A percentile compares a stretch with the other conserved stretches of the same genome.
These are phyloP conservation scores for Calocybe gambosa DNA, from an alignment of 1,284 basidiomycete species.

Conservation along the genomic window DNA sequence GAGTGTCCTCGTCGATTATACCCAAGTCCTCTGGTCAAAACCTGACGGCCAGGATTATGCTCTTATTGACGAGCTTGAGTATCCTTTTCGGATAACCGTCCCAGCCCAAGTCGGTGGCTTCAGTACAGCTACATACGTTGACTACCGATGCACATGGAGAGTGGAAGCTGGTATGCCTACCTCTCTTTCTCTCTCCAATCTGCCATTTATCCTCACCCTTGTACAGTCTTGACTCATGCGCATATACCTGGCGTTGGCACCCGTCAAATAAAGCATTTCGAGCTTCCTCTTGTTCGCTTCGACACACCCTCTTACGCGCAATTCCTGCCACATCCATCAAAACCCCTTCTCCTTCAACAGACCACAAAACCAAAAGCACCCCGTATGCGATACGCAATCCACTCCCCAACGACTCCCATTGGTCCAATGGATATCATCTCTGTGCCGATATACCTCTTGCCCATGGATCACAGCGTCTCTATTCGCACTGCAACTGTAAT, in stretches of 20 bases:
- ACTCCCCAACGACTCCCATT: slow-evolving; percentile 39
- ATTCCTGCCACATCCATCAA: slow-evolving; percentile 25
- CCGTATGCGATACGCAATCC: slow-evolving; percentile 42
- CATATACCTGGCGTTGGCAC: slow-evolving; percentile 60
- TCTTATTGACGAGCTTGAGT: slow-evolving; percentile 56
- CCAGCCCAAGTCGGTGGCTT: slow-evolving; percentile 60
- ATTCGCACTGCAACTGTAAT: slow-evolving; percentile 49
- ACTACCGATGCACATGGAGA: slow-evolving; percentile 75
- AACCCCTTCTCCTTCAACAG: slow-evolving; percentile 30
- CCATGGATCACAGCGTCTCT: slow-evolving; percentile 39
- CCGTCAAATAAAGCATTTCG: slow-evolving; percentile 60
- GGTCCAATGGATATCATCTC: slow-evolving; percentile 55
- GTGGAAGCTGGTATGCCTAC: slow-evolving; percentile 71
- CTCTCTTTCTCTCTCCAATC: slow-evolving; percentile 9
- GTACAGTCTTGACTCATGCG: slow-evolving; percentile 58
- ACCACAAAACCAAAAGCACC: slow-evolving; percentile 41
- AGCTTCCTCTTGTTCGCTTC: slow-evolving; percentile 61
- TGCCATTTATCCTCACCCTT: slow-evolving; percentile 14
- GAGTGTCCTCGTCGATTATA: slow-evolving; percentile 61
- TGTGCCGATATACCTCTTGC: slow-evolving; percentile 43
- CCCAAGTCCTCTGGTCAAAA: slow-evolving; percentile 62
- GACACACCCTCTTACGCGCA: slow-evolving; percentile 40
- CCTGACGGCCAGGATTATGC: slow-evolving; percentile 49
- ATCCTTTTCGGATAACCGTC: slow-evolving; percentile 64
- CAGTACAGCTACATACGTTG: slow-evolving; percentile 67